Conservation (phyloP, 75 land plant genomes). For the Pinus tabuliformis region DNA sequence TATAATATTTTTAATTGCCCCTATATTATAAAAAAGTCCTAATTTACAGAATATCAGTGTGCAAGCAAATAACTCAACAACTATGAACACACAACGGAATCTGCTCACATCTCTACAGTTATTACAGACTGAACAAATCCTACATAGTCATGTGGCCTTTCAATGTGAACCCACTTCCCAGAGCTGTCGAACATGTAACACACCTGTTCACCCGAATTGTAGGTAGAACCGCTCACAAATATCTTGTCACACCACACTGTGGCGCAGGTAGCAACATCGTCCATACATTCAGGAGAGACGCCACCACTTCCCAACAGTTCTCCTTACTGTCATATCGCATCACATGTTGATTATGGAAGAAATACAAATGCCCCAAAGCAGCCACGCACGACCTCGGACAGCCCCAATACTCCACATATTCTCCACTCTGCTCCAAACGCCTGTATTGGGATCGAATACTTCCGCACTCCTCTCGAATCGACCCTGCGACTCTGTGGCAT, state of each 20-base stretch:
- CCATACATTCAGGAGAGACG: background rate
- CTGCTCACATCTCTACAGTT: conserved; percentile 13
- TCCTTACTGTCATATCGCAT: background rate
- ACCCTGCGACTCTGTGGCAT: conserved; percentile 58
- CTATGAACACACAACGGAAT: background rate
- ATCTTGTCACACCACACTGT: background rate
- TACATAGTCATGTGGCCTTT: conserved; percentile 10
- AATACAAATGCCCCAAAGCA: conserved; percentile 7
- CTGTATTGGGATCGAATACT: conserved; percentile 17
- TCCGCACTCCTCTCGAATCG: conserved; percentile 44
- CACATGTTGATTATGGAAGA: conserved; percentile 4
- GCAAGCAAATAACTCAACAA: too few relatives aligned
- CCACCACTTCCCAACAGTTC: conserved; percentile 14
- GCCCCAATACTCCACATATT: conserved; percentile 25
- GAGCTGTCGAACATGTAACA: background rate
- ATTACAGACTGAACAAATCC: conserved; percentile 18
- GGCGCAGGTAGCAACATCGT: background rate
- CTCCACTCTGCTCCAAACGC: conserved; percentile 46
- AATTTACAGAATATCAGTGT: too few relatives aligned
- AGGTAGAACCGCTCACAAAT: conserved; percentile 8
- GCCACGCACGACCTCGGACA: background rate
- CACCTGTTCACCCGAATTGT: background rate
- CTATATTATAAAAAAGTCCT: too few relatives aligned
- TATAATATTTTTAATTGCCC: too few relatives aligned
- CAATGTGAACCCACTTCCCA: conserved; percentile 12